Base-by-base conservation (phyloP, 768 basidiomycete species). In the Cystofilobasidium bisporidii region DNA sequence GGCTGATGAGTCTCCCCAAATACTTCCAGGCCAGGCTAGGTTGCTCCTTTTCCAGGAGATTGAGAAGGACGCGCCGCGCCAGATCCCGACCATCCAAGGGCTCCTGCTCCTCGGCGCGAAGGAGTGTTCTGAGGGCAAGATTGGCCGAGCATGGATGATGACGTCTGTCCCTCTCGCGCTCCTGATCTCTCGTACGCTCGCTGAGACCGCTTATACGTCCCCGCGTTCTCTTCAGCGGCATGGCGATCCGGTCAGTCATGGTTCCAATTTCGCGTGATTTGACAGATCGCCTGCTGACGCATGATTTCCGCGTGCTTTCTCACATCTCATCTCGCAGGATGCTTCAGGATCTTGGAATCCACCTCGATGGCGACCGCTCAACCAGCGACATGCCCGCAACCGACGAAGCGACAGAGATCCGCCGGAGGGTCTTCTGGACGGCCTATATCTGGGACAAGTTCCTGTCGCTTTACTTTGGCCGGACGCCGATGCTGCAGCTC, bases 401-500 rank as follows among this genome's bases (percentile, higher is more conserved):
- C 6, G 38, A 33, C 9, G 60, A 61, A 14, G 60, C 32, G 20
- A 33, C 40, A 17, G 40, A 61, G 33, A 61, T 38, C 38, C 60
- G 60, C 60, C 60, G 40, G 20, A 10, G 40, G 8, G 15, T 26
- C 11, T 61, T 61, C 60, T 61, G 60, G 60, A 38, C 60, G 5
- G 60, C 60, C 10, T 61, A 12, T 26, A 61, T 41, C 24, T 61
- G 32, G 32, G 60, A 61, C 36, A 61, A 61, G 60, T 38, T 38
- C 8, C 10, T 61, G 14, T 61, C 60, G 38, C 32, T 61, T 17
- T 61, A 61, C 40, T 38, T 33, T 26, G 60, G 60, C 10, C 60
- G 60, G 60, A 41, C 40, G 24, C 60, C 60, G 32, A 61, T 61
- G 60, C 60, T 61, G 12, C 60, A 61, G 26, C 60, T 61, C 15